Percentiles rank a stretch among this genome's conserved stretches.
Evolutionary conservation across 2,329 filamentous ascomycete species (phyloP).

Genomic region (Ascochyta rabiei): DNA sequence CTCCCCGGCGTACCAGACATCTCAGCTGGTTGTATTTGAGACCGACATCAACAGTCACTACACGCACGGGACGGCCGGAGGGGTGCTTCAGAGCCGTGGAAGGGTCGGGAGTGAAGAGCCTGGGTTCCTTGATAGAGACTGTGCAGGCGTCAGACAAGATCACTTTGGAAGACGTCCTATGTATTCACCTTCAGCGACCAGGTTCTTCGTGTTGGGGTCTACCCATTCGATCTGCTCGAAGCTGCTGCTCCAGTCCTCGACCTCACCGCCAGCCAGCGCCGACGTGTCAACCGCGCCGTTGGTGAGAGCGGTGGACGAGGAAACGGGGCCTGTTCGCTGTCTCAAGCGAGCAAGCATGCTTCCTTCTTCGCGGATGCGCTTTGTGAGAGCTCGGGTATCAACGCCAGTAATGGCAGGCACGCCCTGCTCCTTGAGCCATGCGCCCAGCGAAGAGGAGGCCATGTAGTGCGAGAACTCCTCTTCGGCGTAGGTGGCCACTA

Average conservation of each 20-base stretch:
- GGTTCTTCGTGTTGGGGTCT: slow-evolving; percentile 89
- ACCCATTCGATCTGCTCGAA: slow-evolving; percentile 88
- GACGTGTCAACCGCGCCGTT: slow-evolving; percentile 48
- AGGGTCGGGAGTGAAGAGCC: slow-evolving; percentile 79
- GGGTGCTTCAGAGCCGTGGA: slow-evolving; percentile 80
- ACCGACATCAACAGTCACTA: slow-evolving; percentile 94
- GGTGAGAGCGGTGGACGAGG: slow-evolving; percentile 36
- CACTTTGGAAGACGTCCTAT: slow-evolving; percentile 9
- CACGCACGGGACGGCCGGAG: slow-evolving; percentile 82
- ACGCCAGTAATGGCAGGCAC: slow-evolving; percentile 94
- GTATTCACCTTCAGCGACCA: slow-evolving; percentile 87
- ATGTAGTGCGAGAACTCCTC: slow-evolving; percentile 96
- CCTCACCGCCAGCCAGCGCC: slow-evolving; percentile 39
- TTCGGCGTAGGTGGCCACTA: slow-evolving; percentile 89
- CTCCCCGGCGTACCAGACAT: slow-evolving; percentile 86
- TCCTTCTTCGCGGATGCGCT: slow-evolving; percentile 90
- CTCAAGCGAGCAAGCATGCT: slow-evolving; percentile 95
- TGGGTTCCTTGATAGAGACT: slow-evolving; percentile 90
- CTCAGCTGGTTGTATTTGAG: slow-evolving; percentile 98
- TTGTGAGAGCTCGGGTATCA: slow-evolving; percentile 91
- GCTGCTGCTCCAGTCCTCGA: slow-evolving; percentile 55
- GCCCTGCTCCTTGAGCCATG: slow-evolving; percentile 95
- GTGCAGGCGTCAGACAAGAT: slow-evolving; percentile 34
- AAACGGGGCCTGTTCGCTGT: slow-evolving; percentile 64
- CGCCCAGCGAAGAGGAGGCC: slow-evolving; percentile 84